Conservation (phyloP, 2,329 filamentous ascomycete genomes). For the Aspergillus pseudoviridinutans region DNA sequence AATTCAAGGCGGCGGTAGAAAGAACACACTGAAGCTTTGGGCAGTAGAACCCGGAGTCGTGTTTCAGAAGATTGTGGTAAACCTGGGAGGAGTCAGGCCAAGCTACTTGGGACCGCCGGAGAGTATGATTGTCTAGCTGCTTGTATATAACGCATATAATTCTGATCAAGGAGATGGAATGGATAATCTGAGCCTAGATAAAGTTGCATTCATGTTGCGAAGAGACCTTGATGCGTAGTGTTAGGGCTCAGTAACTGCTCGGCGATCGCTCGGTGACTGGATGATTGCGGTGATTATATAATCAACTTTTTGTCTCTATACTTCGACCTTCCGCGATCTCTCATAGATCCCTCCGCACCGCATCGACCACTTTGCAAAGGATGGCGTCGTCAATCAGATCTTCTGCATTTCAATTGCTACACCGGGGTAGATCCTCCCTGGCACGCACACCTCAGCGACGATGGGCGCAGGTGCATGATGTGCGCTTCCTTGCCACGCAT, state of each 20-base stretch:
- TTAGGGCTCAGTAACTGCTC: no score
- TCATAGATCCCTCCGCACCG: background rate
- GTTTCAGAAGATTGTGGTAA: constrained; percentile 55
- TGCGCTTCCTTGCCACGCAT: constrained; percentile 83
- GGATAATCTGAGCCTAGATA: background rate
- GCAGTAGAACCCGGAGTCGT: constrained; percentile 51
- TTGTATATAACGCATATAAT: background rate
- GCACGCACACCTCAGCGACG: constrained; percentile 58
- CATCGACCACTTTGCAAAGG: background rate
- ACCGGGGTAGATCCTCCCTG: constrained; percentile 27
- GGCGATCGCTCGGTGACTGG: no score
- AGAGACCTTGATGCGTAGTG: no score
- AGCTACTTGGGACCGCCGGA: constrained; percentile 57
- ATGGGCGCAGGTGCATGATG: constrained; percentile 89
- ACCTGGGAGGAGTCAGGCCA: constrained; percentile 52
- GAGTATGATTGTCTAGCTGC: constrained; percentile 29
- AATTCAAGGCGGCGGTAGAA: constrained; percentile 40
- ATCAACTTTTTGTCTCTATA: background rate
- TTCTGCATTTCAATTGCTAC: constrained; percentile 48
- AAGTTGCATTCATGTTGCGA: no score
- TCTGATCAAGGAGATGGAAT: background rate
- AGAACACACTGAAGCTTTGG: constrained; percentile 49
- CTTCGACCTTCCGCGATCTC: background rate
- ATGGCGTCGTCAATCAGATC: constrained; percentile 50
- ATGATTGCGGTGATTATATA: no score